Evolutionary conservation across 768 basidiomycete species (phyloP).

Genomic region (Boletus sensibilis): DNA sequence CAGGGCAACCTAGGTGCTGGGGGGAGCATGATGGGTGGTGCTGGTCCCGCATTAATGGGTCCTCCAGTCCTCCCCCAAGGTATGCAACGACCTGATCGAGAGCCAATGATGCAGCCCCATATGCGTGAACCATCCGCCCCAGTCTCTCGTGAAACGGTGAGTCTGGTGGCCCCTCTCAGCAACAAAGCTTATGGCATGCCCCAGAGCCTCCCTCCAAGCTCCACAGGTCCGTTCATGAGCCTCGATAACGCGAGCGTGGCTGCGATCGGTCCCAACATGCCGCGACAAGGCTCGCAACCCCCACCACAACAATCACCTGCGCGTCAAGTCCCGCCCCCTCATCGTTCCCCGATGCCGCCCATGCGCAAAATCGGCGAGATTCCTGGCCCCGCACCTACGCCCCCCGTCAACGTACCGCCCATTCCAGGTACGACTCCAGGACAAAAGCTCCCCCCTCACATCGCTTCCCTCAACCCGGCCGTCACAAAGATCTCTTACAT

Average conservation of each 20-base stretch:
- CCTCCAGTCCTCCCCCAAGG: slow-evolving; percentile 36
- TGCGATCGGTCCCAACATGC: slow-evolving; percentile 9
- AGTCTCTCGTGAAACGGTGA: slow-evolving; percentile 27
- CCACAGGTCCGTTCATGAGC: slow-evolving; percentile 22
- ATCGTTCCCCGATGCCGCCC: slow-evolving; percentile 23
- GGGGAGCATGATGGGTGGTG: slow-evolving; percentile 29
- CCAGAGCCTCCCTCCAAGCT: slow-evolving; percentile 27
- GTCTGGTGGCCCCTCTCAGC: not conserved
- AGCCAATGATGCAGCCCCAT: slow-evolving; percentile 27
- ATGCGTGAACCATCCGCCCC: slow-evolving; percentile 27
- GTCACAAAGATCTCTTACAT: slow-evolving; percentile 33
- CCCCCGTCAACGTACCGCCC: slow-evolving; percentile 20
- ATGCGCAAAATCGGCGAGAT: slow-evolving; percentile 24
- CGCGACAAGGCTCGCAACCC: slow-evolving; percentile 27
- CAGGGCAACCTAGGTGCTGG: slow-evolving; percentile 21
- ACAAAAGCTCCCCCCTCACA: slow-evolving; percentile 35
- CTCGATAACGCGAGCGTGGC: slow-evolving; percentile 17
- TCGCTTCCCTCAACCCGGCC: slow-evolving; percentile 32
- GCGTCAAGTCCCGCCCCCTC: slow-evolving; percentile 18
- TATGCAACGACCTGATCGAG: slow-evolving; percentile 24
- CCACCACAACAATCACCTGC: slow-evolving; percentile 30
- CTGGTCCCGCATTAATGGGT: slow-evolving; percentile 38
- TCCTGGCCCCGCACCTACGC: slow-evolving; percentile 8
- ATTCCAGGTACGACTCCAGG: slow-evolving; percentile 29
- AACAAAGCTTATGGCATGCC: not conserved